Percentiles rank a stretch among this genome's conserved stretches.
These are phyloP conservation scores for Colletotrichum sp. DNA, from an alignment of 2,329 filamentous ascomycete species.

Conservation along the genomic window DNA sequence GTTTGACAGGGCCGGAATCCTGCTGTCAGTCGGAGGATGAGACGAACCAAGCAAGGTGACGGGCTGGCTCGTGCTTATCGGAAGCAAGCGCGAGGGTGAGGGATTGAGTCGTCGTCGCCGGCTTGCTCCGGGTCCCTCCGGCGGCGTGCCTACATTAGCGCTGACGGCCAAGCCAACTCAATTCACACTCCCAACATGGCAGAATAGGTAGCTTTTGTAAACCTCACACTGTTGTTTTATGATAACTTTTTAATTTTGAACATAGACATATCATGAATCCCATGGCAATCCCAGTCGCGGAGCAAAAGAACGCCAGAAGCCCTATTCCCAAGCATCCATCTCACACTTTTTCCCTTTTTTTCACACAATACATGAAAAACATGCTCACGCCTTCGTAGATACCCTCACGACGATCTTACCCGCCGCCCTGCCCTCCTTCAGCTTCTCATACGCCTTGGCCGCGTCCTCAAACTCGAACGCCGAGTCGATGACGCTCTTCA, in stretches of 20 bases:
- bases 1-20: background rate
- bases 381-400: constrained; percentile 12
- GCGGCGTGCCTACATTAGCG: background rate
- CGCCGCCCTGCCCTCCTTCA: constrained; percentile 62
- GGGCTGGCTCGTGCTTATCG: background rate
- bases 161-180: background rate
- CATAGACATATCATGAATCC: background rate
- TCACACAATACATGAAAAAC: no score
- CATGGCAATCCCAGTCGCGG: background rate
- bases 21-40: background rate
- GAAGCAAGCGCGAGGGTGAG: background rate
- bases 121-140: background rate
- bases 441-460: constrained; percentile 58
- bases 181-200: background rate
- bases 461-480: constrained; percentile 62
- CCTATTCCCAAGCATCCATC: background rate
- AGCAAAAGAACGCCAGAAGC: background rate
- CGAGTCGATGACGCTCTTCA: constrained; percentile 61
- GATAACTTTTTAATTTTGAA: background rate
- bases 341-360: background rate
- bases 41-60: background rate
- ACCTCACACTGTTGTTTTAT: background rate
- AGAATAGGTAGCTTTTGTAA: no score
- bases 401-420: constrained; percentile 63
- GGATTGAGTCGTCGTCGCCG: background rate